A percentile compares a stretch with the other conserved stretches of the same genome.
Conservation (phyloP, 2,329 filamentous ascomycete species). For the Trichoderma sp. region DNA sequence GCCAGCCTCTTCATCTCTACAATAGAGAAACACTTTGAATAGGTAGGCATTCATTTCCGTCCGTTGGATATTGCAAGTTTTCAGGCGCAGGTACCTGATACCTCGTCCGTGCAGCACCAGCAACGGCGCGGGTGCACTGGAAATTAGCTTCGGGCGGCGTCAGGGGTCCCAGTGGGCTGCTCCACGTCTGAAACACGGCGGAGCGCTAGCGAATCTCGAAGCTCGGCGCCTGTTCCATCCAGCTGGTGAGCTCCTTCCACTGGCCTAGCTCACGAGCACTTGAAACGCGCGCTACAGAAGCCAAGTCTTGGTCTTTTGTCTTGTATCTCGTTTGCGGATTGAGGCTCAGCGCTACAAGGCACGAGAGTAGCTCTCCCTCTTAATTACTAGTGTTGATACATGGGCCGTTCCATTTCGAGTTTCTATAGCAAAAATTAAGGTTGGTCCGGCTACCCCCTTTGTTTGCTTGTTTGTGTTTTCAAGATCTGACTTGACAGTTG, state of each 20-base stretch:
- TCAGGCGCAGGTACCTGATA: neutral
- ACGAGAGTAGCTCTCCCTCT: neutral
- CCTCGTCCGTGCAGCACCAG: neutral
- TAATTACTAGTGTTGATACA: neutral
- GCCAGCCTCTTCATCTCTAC: neutral
- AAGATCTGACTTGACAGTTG: neutral
- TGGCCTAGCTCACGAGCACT: conserved; percentile 9
- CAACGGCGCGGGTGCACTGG: conserved; percentile 13
- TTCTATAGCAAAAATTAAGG: neutral
- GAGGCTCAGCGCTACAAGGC: neutral
- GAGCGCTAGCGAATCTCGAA: conserved; percentile 12
- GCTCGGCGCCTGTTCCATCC: conserved; percentile 23
- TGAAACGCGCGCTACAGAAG: conserved; percentile 21
- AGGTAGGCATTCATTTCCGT: neutral
- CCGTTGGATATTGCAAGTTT: neutral
- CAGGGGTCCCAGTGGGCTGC: conserved; percentile 2
- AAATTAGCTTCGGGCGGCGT: conserved; percentile 23
- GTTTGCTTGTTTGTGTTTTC: neutral
- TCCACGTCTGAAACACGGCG: conserved; percentile 18
- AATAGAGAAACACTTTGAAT: neutral
- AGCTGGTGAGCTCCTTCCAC: conserved; percentile 10
- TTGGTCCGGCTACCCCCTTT: neutral
- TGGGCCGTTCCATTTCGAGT: neutral
- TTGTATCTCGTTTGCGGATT: neutral
- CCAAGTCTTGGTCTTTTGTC: neutral